Evolutionary conservation across 345 rosid species (phyloP), one percentile per base, ranked within the genome.

Genomic region (Gynandropsis gynandra): DNA sequence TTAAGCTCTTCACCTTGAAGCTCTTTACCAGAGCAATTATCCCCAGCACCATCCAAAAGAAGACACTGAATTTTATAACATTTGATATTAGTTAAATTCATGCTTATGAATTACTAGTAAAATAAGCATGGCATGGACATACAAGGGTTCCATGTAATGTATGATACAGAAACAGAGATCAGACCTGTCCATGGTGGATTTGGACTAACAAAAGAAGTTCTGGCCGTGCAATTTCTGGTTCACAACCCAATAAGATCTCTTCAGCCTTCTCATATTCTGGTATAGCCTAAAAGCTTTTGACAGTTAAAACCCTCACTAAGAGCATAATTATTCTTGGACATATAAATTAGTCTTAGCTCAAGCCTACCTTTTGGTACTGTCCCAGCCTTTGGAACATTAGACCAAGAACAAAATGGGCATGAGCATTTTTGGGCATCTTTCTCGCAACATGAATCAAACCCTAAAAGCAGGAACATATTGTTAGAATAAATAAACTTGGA

Each of bases 371-470:
- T 50, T 75, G 93, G 58, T 83, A 82, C 63, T 87, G 98, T 48
- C 89, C 82, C 70, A 87, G 58, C 52, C 98, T 75, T 68, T 92
- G 98, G 70, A 79, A 82, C 96, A 92, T 87, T 8, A 92, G 56
- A 7, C 98, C 98, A 52, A 92, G 96, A 20, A 92, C 78, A 58
- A 92, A 92, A 80, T 92, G 93, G 7, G 87, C 89, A 75, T 92
- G 98, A 40, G 95, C 93, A 75, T 92, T 92, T 74, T 83, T 87
- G 0, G 98, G 86, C 93, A 87, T 92, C 78, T 92, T 92, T 73
- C 81, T 77, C 32, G 89, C 97, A 52, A 86, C 97, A 57, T 86
- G 96, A 46, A 78, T 74, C 74, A 92, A 80, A 59, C 96, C 98
- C 98, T 92, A 63, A 15, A 45, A 63, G 56, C 56, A 69, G 27